Conservation (phyloP, 2,329 filamentous ascomycete species). For the Acrodontium crateriforme region DNA sequence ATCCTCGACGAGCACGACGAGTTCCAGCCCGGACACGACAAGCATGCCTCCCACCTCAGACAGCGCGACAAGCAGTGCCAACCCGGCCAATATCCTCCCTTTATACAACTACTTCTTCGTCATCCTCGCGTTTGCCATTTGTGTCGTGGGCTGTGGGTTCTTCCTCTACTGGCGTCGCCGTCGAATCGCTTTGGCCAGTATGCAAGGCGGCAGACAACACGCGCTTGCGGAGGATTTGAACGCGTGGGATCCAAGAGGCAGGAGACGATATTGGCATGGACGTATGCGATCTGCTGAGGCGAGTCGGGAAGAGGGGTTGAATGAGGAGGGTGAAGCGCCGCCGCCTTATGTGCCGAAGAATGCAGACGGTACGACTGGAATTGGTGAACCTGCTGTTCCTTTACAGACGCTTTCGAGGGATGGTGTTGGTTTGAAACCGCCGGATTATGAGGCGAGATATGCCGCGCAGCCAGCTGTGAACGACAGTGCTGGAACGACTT, state of each 20-base stretch:
- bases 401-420: slow-evolving; percentile 26
- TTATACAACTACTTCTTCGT: slow-evolving; percentile 42
- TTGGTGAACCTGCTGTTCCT: slow-evolving; percentile 21
- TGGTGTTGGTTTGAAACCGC: slow-evolving; percentile 24
- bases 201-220: not conserved
- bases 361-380: slow-evolving; percentile 11
- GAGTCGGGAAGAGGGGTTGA: slow-evolving; percentile 40
- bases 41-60: too few species aligned
- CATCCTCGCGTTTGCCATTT: slow-evolving; percentile 41
- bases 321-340: slow-evolving; percentile 51
- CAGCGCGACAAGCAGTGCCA: too few species aligned
- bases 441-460: slow-evolving; percentile 24
- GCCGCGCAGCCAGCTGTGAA: too few species aligned
- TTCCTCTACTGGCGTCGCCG: slow-evolving; percentile 34
- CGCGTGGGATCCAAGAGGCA: slow-evolving; percentile 1
- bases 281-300: slow-evolving; percentile 8
- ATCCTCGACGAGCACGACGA: too few species aligned
- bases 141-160: slow-evolving; percentile 30
- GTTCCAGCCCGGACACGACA: too few species aligned
- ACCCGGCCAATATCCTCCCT: too few species aligned
- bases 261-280: slow-evolving; percentile 3
- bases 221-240: slow-evolving; percentile 1
- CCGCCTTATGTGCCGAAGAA: slow-evolving; percentile 42
- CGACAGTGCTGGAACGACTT: too few species aligned
- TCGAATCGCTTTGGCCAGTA: slow-evolving; percentile 17